phyloP scores from a whole-genome alignment of 208 protist genomes.

The Hexamita inflata region DNA sequence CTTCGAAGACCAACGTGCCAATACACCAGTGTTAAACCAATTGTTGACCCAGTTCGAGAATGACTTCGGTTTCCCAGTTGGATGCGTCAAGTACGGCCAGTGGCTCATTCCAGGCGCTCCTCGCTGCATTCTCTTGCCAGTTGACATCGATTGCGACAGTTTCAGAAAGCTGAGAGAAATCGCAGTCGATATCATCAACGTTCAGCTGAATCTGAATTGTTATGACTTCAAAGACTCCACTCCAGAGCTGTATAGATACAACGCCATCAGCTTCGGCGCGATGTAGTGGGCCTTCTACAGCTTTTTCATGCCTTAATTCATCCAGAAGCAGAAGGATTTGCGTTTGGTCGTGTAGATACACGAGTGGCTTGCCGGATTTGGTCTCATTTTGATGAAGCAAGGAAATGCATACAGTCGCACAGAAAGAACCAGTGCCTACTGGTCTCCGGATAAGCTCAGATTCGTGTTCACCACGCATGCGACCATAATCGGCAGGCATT shows the following conservation, averaged over 20 bases:
- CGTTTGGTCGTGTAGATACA: background rate
- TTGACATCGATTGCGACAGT: background rate
- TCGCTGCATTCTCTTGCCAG: background rate
- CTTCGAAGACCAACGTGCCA: background rate
- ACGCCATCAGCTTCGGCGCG: constrained; percentile 8
- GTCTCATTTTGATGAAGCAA: too few relatives aligned
- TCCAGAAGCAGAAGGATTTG: too few relatives aligned
- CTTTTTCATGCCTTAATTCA: background rate
- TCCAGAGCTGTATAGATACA: background rate
- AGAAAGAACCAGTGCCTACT: background rate
- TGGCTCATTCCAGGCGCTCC: constrained; percentile 16
- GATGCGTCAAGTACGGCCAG: constrained; percentile 9
- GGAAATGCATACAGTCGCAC: background rate
- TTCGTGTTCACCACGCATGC: constrained; percentile 24
- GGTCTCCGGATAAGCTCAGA: too few relatives aligned
- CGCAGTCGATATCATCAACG: background rate
- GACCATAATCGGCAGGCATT: constrained; percentile 5
- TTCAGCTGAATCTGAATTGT: background rate
- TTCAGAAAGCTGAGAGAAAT: background rate
- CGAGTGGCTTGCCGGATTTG: constrained; percentile 10
- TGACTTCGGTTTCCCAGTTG: background rate
- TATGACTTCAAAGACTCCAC: background rate
- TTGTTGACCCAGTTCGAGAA: background rate
- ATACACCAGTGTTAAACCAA: too few relatives aligned
- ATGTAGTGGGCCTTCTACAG: constrained; percentile 1